phyloP scores from a whole-genome alignment of 441 rosid species.

The Hura crepitans region DNA sequence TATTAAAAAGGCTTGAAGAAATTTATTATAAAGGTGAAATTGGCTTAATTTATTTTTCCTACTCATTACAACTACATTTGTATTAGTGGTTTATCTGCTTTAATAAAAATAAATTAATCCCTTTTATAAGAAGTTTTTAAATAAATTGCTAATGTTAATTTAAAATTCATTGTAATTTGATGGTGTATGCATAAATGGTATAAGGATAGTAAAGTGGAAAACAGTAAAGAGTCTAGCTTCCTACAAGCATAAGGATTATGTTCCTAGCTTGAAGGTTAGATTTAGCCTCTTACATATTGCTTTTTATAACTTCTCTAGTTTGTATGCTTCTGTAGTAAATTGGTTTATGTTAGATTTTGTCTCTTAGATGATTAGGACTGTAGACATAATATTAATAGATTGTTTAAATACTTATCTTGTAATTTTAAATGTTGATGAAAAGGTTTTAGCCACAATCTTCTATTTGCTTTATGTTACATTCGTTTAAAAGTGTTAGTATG shows the following conservation, averaged over 20 bases:
- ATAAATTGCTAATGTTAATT: no score
- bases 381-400: no score
- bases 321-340: background rate
- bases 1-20: slow-evolving; percentile 86
- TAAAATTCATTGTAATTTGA: slow-evolving; percentile 10
- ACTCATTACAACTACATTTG: no score
- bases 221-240: slow-evolving; percentile 86
- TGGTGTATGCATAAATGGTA: slow-evolving; percentile 59
- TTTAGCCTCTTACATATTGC: slow-evolving; percentile 8
- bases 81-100: no score
- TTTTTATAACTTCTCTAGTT: background rate
- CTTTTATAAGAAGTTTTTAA: no score
- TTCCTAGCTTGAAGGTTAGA: slow-evolving; percentile 88
- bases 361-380: no score
- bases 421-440: no score
- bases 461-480: no score
- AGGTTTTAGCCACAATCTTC: no score
- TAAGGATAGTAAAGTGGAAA: slow-evolving; percentile 99
- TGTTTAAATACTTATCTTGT: no score
- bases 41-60: slow-evolving; percentile 86
- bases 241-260: slow-evolving; percentile 96
- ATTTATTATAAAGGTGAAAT: slow-evolving; percentile 66
- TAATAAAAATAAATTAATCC: slow-evolving; percentile 17
- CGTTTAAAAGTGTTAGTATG: no score
- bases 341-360: no score